Base-by-base conservation (phyloP, 2,329 filamentous ascomycete species). In the Penicillium sp. region DNA sequence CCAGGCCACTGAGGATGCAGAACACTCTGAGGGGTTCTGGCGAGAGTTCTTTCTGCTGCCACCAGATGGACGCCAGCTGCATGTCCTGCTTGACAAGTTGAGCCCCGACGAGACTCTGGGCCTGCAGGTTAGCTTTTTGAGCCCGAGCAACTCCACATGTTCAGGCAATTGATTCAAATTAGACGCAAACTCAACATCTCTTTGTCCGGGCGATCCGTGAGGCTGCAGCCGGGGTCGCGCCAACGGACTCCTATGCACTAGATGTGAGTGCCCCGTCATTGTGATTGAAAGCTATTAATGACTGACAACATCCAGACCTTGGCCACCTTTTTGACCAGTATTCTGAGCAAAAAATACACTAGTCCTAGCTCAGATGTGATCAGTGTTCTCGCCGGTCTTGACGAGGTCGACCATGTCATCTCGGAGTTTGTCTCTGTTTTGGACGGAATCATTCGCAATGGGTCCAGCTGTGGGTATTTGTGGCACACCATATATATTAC, bases 301-400 rank as follows among this genome's bases (percentile, higher is more conserved):
- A 68, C 80, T 78, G 77, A 70, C 78, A 52, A 14, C 67, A 40
- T 6, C 4, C 73, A 97, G 90, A 97, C 92, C 57, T 82, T 97
- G 69, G 92, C 89, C 73, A 87, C 89, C 46, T 97, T 97, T 75
- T 82, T 99, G 70, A 87, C 88, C 48, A 86, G 86, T 52, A 83
- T 96, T 18, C 80, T 97, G 58, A 84, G 85, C 55, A 99, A 97
- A 76, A 91, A 89, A 72, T 99, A 96, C 73, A 92, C 90, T 23
- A 97, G 97, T 67, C 90, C 92, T 6, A 97, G 92, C 73, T 94
- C 94, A 48, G 94, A 97, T 74, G 89, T 97, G 65, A 96, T 99
- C 68, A 86, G 88, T 54, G 82, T 97, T 31, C 82, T 99, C 47
- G 90, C 92, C 4, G 94, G 94, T 6, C 83, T 99, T 50, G 89